Evolutionary conservation across 306 rosid species (phyloP), one percentile per base, ranked within the genome.

Genomic region (Ceratonia siliqua): DNA sequence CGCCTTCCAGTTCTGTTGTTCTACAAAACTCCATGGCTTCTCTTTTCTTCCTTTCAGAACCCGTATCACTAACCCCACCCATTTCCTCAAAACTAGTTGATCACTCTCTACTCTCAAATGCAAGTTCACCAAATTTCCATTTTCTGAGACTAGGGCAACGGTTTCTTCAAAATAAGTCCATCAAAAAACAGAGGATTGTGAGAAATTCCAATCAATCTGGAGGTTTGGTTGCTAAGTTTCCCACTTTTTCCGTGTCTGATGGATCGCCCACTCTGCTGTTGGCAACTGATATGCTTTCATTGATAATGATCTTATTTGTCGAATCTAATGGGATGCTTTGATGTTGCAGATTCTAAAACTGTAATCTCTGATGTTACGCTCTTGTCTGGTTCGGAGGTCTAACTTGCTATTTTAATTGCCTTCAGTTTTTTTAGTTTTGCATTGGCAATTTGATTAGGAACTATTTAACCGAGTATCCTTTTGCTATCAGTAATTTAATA

Each of bases 321-420:
- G 17, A 68, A 27, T 73, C 38, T 15, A 42, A 35, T 11, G 35
- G 9, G 27, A 2, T 41, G 43, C 24, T 42, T 70, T 48, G 17
- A 38, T 42, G 3, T 82, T 50, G 79, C 87, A 92, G 96, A 76
- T 82, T 82, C 82, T 17, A 48, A 61, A 13, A 62, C 63, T 73
- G 75, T 68, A 68, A 63, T 74, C 2, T 84, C 77, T 14, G 79
- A 78, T 84, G 84, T 82, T 76, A 94, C 94, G 5, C 62, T 85
- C 30, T 82, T 92, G 70, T 82, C 84, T 67, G 71, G 74, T 81
- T 84, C 78, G 0, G 83, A 92, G 94, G 97, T 92, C 24, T 30
- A 5, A 35, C 42, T 21, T 25, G 59, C 77, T 59, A 32, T 53
- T 11, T 53, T n/a, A n/a, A n/a, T n/a, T 57, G 4, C 46, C 50